Base-by-base conservation (phyloP, 495 filamentous ascomycete genomes). In the Choiromyces venosus region DNA sequence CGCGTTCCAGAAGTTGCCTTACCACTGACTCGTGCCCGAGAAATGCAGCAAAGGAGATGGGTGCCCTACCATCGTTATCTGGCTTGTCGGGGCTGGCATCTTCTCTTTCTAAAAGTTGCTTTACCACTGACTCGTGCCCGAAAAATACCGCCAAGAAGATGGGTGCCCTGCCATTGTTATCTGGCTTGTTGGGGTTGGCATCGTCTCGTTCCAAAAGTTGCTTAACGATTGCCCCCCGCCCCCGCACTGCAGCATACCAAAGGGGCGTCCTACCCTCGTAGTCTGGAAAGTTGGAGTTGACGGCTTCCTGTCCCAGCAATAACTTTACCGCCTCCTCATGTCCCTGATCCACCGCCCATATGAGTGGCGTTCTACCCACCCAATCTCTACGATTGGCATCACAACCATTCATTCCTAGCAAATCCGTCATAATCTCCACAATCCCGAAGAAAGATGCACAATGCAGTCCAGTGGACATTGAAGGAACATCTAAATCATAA, bases 11-110 rank as follows among this genome's bases (percentile, higher is more conserved):
- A 40, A 72, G 70, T 7, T 40, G 40, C 65, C 33, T 33, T 4
- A 76, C 85, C 70, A 86, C 74, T 12, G 70, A 80, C 52, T 81
- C 75, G 70, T 86, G 80, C 14, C 83, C 84, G 25, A 73, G 72
- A 61, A 70, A 73, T 29, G 83, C 82, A 35, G 84, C 84, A 74
- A 69, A 82, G 8, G 76, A 82, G 52, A 86, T 78, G 37, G 84
- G 81, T 9, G 81, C 84, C 39, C 78, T 78, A n/a, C 78, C 74
- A 64, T 75, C 14, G 18, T 19, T 69, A 16, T 84, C 72, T 64
- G 65, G 77, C 39, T 44, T 65, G 40, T 79, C 56, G 4, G 65
- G 66, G n/a, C 71, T 38, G 18, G 75, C 71, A 37, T 71, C 77
- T 37, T 71, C 52, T 12, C 44, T 71, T 4, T 66, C 69, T 25